phyloP scores from a whole-genome alignment of 441 rosid genomes.

The Raphanus hybrid region DNA sequence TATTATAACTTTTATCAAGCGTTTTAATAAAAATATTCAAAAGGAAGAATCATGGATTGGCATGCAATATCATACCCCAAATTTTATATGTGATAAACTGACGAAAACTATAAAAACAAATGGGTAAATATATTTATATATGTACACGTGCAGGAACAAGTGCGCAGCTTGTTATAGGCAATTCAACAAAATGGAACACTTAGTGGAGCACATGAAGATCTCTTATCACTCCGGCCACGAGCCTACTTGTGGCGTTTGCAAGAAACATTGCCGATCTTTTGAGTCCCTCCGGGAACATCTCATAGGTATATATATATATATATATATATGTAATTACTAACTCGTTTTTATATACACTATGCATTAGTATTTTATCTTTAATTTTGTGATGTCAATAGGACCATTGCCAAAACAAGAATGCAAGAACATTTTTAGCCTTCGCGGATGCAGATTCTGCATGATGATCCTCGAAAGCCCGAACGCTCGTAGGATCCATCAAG shows the following conservation, averaged over 20 bases:
- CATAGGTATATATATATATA: constrained; percentile 51
- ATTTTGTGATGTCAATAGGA: constrained; percentile 46
- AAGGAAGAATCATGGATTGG: background rate
- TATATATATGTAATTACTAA: background rate
- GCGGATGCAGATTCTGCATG: constrained; percentile 85
- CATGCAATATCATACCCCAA: background rate
- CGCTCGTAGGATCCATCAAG: constrained; percentile 76
- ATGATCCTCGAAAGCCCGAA: constrained; percentile 60
- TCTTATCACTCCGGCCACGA: constrained; percentile 86
- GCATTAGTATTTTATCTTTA: background rate
- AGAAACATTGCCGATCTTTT: constrained; percentile 87
- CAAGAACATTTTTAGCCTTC: constrained; percentile 64
- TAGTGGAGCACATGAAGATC: constrained; percentile 87
- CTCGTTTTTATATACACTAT: background rate
- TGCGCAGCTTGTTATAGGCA: constrained; percentile 94
- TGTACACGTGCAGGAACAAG: constrained; percentile 62
- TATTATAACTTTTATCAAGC: background rate
- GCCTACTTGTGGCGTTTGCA: constrained; percentile 77
- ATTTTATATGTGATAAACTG: background rate
- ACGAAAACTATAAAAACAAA: background rate
- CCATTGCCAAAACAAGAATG: constrained; percentile 92
- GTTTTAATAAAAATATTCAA: background rate
- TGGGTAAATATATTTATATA: background rate
- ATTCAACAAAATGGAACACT: constrained; percentile 83
- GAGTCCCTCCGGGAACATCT: constrained; percentile 94